These are phyloP conservation scores for Neophaeococcomyces aloes DNA, from an alignment of 2,329 filamentous ascomycete genomes.

Conservation along the genomic window DNA sequence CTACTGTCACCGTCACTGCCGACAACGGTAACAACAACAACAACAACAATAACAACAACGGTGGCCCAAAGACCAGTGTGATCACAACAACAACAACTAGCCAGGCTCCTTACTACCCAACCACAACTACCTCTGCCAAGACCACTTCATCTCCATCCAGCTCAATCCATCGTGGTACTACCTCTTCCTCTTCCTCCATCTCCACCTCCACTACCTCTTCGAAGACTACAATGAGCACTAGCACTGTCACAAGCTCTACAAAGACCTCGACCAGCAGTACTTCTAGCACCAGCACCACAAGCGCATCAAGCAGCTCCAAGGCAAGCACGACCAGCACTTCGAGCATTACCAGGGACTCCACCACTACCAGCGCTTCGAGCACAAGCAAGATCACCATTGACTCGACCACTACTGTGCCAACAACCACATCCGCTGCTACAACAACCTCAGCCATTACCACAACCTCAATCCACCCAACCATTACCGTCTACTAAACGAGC, in stretches of 20 bases:
- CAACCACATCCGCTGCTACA: neutral
- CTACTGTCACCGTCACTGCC: conserved; percentile 16
- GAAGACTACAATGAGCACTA: conserved; percentile 1
- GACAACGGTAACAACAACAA: conserved; percentile 12
- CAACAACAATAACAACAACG: conserved; percentile 19
- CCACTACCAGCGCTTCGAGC: conserved; percentile 1
- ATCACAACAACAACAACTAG: neutral
- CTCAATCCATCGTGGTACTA: conserved; percentile 1
- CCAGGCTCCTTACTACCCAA: neutral
- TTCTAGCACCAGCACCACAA: conserved; percentile 9
- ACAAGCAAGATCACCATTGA: neutral
- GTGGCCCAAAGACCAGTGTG: neutral
- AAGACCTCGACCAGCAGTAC: conserved; percentile 3
- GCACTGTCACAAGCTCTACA: conserved; percentile 1
- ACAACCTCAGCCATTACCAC: neutral
- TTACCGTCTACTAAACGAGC: too few relatives aligned
- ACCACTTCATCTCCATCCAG: conserved; percentile 6
- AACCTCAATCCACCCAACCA: too few relatives aligned
- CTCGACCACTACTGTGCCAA: neutral
- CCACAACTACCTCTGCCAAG: conserved; percentile 7
- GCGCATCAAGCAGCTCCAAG: neutral
- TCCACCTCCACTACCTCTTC: conserved; percentile 4
- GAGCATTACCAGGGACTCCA: neutral
- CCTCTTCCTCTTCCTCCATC: conserved; percentile 4
- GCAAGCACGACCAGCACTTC: neutral